phyloP scores from a whole-genome alignment of 2,329 filamentous ascomycete genomes.

The Diplodia seriata region DNA sequence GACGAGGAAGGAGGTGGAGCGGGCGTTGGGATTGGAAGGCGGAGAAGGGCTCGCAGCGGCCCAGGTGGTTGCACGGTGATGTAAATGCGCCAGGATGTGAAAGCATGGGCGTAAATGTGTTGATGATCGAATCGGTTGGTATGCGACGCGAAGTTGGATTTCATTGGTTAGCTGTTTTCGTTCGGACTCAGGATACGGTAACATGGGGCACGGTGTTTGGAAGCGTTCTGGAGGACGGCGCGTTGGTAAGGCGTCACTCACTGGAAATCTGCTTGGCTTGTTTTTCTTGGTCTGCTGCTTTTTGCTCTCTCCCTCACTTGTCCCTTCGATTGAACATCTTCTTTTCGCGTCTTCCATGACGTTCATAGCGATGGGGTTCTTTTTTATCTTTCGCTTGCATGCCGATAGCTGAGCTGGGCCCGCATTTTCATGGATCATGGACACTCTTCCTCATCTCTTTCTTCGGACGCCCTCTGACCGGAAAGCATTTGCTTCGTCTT shows the following conservation, averaged over 20 bases:
- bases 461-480: background rate
- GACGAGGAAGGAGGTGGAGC: conserved; percentile 76
- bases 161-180: background rate
- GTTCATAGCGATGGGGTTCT: conserved; percentile 27
- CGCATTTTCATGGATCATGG: conserved; percentile 21
- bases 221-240: conserved; percentile 7
- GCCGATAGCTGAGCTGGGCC: conserved; percentile 20
- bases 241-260: conserved; percentile 11
- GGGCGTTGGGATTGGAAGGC: conserved; percentile 50
- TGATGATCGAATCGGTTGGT: conserved; percentile 7
- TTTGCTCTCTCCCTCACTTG: background rate
- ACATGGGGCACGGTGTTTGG: conserved; percentile 22
- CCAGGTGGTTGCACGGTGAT: conserved; percentile 56
- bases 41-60: conserved; percentile 56
- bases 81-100: conserved; percentile 48
- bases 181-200: background rate
- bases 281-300: background rate
- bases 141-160: background rate
- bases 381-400: background rate
- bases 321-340: conserved; percentile 12
- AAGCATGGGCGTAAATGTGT: no score
- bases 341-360: conserved; percentile 10
- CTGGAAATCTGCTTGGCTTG: background rate
- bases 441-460: background rate
- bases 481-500: background rate